Evolutionary conservation across 2,329 filamentous ascomycete genomes (phyloP), one percentile per base, ranked within the genome.

Genomic region (Saccharata proteae): DNA sequence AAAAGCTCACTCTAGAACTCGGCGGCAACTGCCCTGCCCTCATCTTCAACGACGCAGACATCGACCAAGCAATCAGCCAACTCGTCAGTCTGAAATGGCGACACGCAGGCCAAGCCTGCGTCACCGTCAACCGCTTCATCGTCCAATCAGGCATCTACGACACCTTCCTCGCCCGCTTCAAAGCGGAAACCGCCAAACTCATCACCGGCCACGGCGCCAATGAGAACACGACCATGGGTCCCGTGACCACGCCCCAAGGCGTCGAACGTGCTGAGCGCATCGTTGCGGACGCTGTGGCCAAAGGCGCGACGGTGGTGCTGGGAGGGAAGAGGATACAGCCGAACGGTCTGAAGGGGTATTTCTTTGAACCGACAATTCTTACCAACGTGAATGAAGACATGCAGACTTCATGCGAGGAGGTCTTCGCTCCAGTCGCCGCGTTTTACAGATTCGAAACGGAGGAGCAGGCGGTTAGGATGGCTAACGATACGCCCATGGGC

Each of bases 321-420:
- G 78, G 78, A 9, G 75, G 71, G 5, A 58, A 65, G 34, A 61
- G 57, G 32, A 45, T 59, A 2, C 62, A 64, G 2, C n/a, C 20
- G 2, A 47, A 49, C 15, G 50, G 26, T 5, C 17, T 12, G 13
- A 48, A 47, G 30, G 74, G 75, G 4, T 81, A 77, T 53, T 83
- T 80, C 60, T 79, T 80, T 52, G 64, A 77, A 47, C 76, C 74
- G 2, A 80, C 76, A 0, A 68, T 80, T 34, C 65, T 81, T 23
- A 65, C 65, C 0, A 65, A 67, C 4, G 69, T 74, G 39, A 72
- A 62, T 5, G 54, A 61, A 7, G 62, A 72, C 2, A 78, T 79
- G 73, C 48, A 61, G 38, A 59, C 65, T 34, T 47, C 58, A 2
- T 55, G 59, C 1, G 75, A 80, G 42, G 76, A 80, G 53, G 71